Evolutionary conservation across 495 filamentous ascomycete genomes (phyloP).

Genomic region (Tirmania nivea): DNA sequence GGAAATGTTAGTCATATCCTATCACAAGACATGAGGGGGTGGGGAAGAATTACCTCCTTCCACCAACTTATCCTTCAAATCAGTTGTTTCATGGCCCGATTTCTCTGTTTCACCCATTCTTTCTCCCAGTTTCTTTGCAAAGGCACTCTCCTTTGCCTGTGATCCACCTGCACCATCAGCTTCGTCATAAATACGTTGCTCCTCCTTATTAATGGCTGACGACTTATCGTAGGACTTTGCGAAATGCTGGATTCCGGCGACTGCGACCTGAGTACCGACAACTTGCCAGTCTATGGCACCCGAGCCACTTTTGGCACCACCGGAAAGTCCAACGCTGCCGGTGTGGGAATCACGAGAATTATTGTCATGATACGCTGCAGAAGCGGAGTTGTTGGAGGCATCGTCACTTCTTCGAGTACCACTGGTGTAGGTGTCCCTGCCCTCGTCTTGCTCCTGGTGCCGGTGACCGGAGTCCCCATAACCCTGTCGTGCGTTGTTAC

Average conservation of each 20-base stretch:
- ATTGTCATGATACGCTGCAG: no score
- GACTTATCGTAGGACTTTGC: background rate
- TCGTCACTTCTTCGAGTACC: no score
- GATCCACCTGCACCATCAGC: background rate
- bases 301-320: no score
- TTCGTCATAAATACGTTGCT: background rate
- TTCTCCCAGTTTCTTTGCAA: background rate
- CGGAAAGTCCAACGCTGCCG: no score
- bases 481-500: background rate
- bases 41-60: background rate
- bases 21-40: background rate
- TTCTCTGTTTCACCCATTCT: background rate
- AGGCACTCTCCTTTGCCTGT: background rate
- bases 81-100: background rate
- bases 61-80: background rate
- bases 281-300: background rate
- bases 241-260: background rate
- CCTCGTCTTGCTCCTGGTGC: no score
- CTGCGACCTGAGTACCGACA: background rate
- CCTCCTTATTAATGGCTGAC: background rate
- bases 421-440: no score
- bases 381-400: no score
- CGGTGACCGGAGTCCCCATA: no score
- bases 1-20: background rate
- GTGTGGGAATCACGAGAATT: no score